Evolutionary conservation across 352 stramenopile genomes (phyloP), one percentile per base, ranked within the genome.

Genomic region (Phytophthora idaei): DNA sequence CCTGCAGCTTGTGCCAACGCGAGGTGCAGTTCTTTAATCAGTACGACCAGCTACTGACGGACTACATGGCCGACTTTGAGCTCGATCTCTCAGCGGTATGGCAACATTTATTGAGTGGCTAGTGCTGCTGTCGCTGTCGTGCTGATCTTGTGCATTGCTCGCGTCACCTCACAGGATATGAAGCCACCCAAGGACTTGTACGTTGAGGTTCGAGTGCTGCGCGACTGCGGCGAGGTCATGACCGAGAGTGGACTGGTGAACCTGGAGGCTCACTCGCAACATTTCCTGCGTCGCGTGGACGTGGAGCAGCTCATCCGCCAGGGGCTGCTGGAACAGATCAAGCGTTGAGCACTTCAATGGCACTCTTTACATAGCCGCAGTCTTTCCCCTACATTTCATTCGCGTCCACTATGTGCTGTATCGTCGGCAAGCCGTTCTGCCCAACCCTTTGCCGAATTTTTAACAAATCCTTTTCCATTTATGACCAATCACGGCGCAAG

Each of bases 151-250:
- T 53, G 36, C 29, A n/a, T 71, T 58, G 41, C 21, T 37, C 5
- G n/a, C 48, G 14, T 7, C 50, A 14, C 57, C 8, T 31, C 25
- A 17, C 45, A 96, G 88, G 88, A 94, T 68, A 70, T 85, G 60
- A 88, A 94, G 54, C 92, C 92, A 21, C 92, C 92, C 6, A 96
- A 96, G 76, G 90, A 98, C 53, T 80, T 98, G 64, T 97, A 90
- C 65, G 79, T 97, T 11, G 88, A 97, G 73, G 90, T 98, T 51
- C 90, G 90, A 55, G 89, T 96, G 44, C 71, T 97, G 62, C 80
- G 85, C 49, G 87, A 96, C 69, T 96, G 89, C 56, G 89, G 88
- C 52, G 92, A 97, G 68, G 85, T 97, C 61, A 95, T 97, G 81
- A 97, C 91, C 12, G 91, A 97, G 67, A 94, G 85, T 67, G 92